Percentiles rank a stretch among this genome's conserved stretches.
phyloP scores from a whole-genome alignment of 2,329 filamentous ascomycete genomes.

The Talaromyces funiculosus region DNA sequence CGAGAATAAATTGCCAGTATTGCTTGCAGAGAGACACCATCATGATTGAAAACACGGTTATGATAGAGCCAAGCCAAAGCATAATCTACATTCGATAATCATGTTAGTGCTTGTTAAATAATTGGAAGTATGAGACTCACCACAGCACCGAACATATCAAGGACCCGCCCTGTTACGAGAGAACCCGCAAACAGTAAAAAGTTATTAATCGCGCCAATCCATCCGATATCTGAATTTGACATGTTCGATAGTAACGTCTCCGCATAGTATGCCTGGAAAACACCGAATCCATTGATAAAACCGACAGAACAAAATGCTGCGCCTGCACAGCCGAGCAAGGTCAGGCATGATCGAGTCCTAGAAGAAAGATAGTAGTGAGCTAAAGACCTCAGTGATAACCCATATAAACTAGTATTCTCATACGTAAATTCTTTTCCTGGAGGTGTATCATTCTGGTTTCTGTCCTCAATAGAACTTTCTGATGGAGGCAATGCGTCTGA shows the following conservation, averaged over 20 bases:
- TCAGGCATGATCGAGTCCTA: slow-evolving; percentile 24
- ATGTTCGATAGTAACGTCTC: slow-evolving; percentile 21
- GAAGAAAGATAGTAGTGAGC: neutral
- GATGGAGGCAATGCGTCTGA: neutral
- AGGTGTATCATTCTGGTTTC: neutral
- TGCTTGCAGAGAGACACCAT: slow-evolving; percentile 34
- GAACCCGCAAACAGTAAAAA: slow-evolving; percentile 30
- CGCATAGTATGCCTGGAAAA: slow-evolving; percentile 32
- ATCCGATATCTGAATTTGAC: slow-evolving; percentile 28
- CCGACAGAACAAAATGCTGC: slow-evolving; percentile 34
- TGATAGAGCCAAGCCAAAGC: slow-evolving; percentile 24
- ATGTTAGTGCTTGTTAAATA: neutral
- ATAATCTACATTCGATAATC: slow-evolving; percentile 20
- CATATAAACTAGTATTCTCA: neutral
- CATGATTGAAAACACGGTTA: slow-evolving; percentile 29
- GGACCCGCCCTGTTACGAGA: slow-evolving; percentile 23
- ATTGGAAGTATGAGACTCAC: slow-evolving; percentile 15
- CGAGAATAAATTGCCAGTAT: slow-evolving; percentile 37
- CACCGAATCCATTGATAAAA: slow-evolving; percentile 34
- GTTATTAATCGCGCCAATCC: slow-evolving; percentile 29
- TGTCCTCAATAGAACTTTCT: neutral
- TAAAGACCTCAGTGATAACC: too few relatives aligned
- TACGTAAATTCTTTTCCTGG: slow-evolving; percentile 24
- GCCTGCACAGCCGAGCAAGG: slow-evolving; percentile 26
- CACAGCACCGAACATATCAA: slow-evolving; percentile 29